Evolutionary conservation across 73 alveolate species (phyloP).

Genomic region (Stentor coeruleus): DNA sequence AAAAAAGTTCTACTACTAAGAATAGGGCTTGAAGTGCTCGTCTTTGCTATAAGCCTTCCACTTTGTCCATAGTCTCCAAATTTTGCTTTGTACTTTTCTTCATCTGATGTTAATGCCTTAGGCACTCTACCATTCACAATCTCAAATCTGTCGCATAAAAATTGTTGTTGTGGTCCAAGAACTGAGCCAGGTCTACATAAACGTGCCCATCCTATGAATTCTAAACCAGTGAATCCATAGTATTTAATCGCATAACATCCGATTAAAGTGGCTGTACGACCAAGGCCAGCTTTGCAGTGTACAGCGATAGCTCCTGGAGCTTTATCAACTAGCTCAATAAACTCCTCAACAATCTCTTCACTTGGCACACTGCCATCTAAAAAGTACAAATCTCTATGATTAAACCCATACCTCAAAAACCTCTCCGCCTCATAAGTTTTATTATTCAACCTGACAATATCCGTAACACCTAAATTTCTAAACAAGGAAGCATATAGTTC

Average conservation of each 20-base stretch:
- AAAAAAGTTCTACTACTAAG: too few species aligned
- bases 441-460: constrained; percentile 18
- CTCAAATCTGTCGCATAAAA: constrained; percentile 28
- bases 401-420: constrained; percentile 16
- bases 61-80: too few species aligned
- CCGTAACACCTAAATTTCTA: constrained; percentile 21
- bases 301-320: background rate
- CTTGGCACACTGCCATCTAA: background rate
- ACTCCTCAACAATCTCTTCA: background rate
- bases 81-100: background rate
- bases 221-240: constrained; percentile 53
- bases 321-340: background rate
- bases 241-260: constrained; percentile 70
- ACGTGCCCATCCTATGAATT: constrained; percentile 68
- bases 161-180: constrained; percentile 48
- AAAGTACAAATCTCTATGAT: background rate
- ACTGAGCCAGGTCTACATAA: constrained; percentile 70
- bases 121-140: too few species aligned
- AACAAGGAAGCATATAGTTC: background rate
- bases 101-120: background rate
- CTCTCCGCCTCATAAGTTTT: constrained; percentile 15
- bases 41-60: too few species aligned
- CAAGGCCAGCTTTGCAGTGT: constrained; percentile 62
- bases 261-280: constrained; percentile 77
- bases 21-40: too few species aligned